phyloP scores from a whole-genome alignment of 192 early-diverging fungal genomes.

The Dispira simplex region DNA sequence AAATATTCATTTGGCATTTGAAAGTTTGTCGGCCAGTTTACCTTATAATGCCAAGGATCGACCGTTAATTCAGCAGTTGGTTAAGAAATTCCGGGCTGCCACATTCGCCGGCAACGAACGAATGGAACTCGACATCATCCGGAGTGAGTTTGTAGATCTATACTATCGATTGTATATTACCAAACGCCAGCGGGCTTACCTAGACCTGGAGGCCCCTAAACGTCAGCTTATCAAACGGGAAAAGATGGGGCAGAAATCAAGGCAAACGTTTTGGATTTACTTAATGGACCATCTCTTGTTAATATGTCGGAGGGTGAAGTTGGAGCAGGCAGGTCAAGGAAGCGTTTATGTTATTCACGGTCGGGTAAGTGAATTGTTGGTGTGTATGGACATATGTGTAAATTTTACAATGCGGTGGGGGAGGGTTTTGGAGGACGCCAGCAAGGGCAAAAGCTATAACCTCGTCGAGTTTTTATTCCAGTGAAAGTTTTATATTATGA shows the following conservation, averaged over 20 bases:
- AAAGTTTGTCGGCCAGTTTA: background rate
- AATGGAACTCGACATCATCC: too few relatives aligned
- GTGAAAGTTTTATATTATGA: too few relatives aligned
- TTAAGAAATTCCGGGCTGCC: background rate
- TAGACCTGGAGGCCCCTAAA: background rate
- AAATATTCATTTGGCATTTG: background rate
- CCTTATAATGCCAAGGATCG: background rate
- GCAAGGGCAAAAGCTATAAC: background rate
- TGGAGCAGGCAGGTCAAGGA: background rate
- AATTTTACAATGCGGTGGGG: background rate
- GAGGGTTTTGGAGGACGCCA: background rate
- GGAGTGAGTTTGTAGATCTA: background rate
- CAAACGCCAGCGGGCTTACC: conserved; percentile 2
- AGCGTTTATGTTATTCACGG: background rate
- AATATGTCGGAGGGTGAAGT: background rate
- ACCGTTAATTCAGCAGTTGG: background rate
- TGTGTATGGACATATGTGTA: too few relatives aligned
- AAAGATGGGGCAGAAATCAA: background rate
- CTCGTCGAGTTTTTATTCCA: background rate
- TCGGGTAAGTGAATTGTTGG: background rate
- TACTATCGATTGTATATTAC: background rate
- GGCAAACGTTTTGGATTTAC: background rate
- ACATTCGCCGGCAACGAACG: background rate
- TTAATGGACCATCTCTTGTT: background rate
- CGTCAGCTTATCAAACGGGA: conserved; percentile 1